phyloP scores from a whole-genome alignment of 345 rosid genomes.

The Linum usitatissimum region DNA sequence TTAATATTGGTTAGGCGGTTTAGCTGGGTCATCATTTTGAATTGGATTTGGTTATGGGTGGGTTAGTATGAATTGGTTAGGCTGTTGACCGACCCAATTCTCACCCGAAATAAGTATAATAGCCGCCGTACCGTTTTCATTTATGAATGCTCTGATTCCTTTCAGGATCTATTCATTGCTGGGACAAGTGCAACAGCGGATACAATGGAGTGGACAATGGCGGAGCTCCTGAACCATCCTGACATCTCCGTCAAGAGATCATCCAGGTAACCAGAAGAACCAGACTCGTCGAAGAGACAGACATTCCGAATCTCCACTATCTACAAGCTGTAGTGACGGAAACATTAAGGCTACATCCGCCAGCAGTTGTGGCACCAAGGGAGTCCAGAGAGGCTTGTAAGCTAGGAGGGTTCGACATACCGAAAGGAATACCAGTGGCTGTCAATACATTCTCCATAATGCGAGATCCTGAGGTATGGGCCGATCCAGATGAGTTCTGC shows the following conservation, averaged over 20 bases:
- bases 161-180: constrained; percentile 15
- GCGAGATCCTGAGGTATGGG: constrained; percentile 16
- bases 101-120: too few species aligned
- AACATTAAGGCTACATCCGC: constrained; percentile 11
- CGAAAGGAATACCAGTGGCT: neutral
- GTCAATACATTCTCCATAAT: constrained; percentile 11
- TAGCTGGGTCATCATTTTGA: too few species aligned
- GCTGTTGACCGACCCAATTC: too few species aligned
- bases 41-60: too few species aligned
- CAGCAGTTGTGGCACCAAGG: neutral
- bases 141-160: too few species aligned
- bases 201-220: constrained; percentile 10
- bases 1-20: too few species aligned
- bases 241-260: constrained; percentile 12
- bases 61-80: too few species aligned
- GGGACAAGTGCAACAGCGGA: constrained; percentile 18
- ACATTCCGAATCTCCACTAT: constrained; percentile 13
- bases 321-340: constrained; percentile 15
- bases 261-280: constrained; percentile 3
- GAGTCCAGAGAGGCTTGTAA: constrained; percentile 7
- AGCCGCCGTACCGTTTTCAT: too few species aligned
- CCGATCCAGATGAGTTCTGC: constrained; percentile 8
- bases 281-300: constrained; percentile 12
- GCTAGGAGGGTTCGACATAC: constrained; percentile 11
- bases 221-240: constrained; percentile 16